Conservation (phyloP, 2,329 filamentous ascomycete species). For the Penicillium sp. region DNA sequence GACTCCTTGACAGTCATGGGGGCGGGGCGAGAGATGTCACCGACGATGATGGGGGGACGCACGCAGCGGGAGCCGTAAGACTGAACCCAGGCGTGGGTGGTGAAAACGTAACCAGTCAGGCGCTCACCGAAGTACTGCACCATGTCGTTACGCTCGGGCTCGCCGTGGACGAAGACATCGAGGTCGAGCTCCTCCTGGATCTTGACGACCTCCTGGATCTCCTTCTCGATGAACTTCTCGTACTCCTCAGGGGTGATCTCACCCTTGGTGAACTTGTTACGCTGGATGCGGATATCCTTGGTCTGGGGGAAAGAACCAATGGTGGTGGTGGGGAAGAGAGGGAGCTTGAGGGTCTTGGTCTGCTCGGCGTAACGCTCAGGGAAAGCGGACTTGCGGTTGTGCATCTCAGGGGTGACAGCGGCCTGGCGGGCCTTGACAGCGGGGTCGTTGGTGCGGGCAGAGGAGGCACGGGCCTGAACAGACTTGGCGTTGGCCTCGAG, state of each 20-base stretch:
- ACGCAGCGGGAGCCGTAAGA: slow-evolving; percentile 98
- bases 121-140: slow-evolving; percentile 99
- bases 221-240: slow-evolving; percentile 98
- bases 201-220: slow-evolving; percentile 92
- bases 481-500: slow-evolving; percentile 98
- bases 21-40: slow-evolving; percentile 93
- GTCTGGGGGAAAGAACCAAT: slow-evolving; percentile 99
- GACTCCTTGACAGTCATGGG: slow-evolving; percentile 99
- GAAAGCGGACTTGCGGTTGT: slow-evolving; percentile 93
- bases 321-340: slow-evolving; percentile 97
- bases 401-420: slow-evolving; percentile 77
- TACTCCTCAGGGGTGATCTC: slow-evolving; percentile 91
- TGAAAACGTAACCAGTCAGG: slow-evolving; percentile 95
- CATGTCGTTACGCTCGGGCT: slow-evolving; percentile 99
- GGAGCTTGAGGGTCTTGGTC: slow-evolving; percentile 88
- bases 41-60: slow-evolving; percentile 95
- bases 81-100: slow-evolving; percentile 92
- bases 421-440: slow-evolving; percentile 95
- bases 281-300: slow-evolving; percentile 93
- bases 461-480: slow-evolving; percentile 83
- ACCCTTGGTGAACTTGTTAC: slow-evolving; percentile 98
- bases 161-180: slow-evolving; percentile 96
- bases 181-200: slow-evolving; percentile 98
- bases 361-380: slow-evolving; percentile 79
- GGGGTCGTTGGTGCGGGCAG: slow-evolving; percentile 93